Base-by-base conservation (phyloP, 805 yeast species). In the Teunomyces stri region DNA sequence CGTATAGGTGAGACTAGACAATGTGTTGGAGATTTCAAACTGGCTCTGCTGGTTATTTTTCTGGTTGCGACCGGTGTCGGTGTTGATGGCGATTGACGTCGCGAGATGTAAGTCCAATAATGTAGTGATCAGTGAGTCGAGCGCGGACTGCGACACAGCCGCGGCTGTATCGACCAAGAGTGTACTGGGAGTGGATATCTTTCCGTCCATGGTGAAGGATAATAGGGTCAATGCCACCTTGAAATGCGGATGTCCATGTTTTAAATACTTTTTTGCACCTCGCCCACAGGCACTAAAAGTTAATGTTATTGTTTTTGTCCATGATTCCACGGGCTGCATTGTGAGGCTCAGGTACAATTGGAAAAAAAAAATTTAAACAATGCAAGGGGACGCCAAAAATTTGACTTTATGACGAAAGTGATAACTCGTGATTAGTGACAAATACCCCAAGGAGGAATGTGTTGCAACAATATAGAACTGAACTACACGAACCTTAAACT, bases 351-450 rank as follows among this genome's bases (percentile, higher is more conserved):
- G 22, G 22, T 37, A 37, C 40, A 37, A 37, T 22, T n/a, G 6
- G 22, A 22, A 37, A 22, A 21, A 16, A n/a, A 4, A 21, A 4
- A 4, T 36, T 18, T 37, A 37, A 37, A 40, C 34, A 40, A 28
- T 40, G 43, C 43, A 28, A 30, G 43, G 34, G 43, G 43, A 28
- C 22, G 43, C 34, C 43, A 27, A 27, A 13, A 28, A 25, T 27
- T 21, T 13, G 18, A 10, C 3, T 11, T n/a, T 40, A 9, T 40
- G 43, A 30, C 43, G 33, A 18, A 34, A n/a, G 4, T 18, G 20
- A 18, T 18, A 18, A 4, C 20, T 31, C 11, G 34, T 5, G 34
- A 31, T 15, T 31, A 3, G 10, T 5, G 34, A 18, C 20, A 4
- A 18, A 18, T 18, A 18, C 15, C 9, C 12, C 34, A n/a, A 5